A percentile compares a stretch with the other conserved stretches of the same genome.
These are phyloP conservation scores for Alternaria alternata DNA, from an alignment of 2,329 filamentous ascomycete species.

Conservation along the genomic window DNA sequence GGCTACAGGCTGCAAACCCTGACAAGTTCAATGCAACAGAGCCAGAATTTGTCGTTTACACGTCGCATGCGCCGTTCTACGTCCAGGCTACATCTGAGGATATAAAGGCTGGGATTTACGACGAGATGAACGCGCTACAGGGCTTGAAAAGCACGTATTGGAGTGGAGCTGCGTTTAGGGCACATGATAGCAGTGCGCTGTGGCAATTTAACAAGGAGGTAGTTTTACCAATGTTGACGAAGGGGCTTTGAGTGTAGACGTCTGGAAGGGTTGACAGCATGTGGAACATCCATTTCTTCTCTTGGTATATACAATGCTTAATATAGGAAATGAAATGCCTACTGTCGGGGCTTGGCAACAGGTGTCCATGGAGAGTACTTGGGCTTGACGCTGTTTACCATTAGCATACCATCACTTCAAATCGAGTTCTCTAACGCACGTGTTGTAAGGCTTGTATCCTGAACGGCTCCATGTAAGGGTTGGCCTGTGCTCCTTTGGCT, in stretches of 20 bases:
- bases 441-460: slow-evolving; percentile 93
- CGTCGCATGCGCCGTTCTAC: slow-evolving; percentile 5
- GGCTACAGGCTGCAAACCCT: slow-evolving; percentile 20
- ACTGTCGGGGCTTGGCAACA: slow-evolving; percentile 55
- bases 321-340: slow-evolving; percentile 23
- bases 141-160: slow-evolving; percentile 30
- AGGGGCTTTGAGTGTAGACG: background rate
- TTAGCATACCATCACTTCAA: slow-evolving; percentile 15
- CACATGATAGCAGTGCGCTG: slow-evolving; percentile 27
- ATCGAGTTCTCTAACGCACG: slow-evolving; percentile 68
- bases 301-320: slow-evolving; percentile 36
- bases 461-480: slow-evolving; percentile 78
- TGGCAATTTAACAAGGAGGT: slow-evolving; percentile 47
- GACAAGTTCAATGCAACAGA: slow-evolving; percentile 14
- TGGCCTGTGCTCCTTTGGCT: slow-evolving; percentile 74
- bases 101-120: slow-evolving; percentile 27
- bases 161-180: slow-evolving; percentile 28
- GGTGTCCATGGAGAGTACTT: slow-evolving; percentile 60
- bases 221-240: slow-evolving; percentile 1
- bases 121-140: slow-evolving; percentile 33
- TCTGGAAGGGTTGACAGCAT: background rate
- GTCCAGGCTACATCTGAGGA: background rate
- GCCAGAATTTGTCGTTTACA: background rate
- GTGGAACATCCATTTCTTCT: slow-evolving; percentile 6
- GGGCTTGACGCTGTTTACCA: slow-evolving; percentile 53